Percentiles rank a stretch among this genome's conserved stretches.
phyloP scores from a whole-genome alignment of 805 yeast genomes.

The Metschnikowia kunwiensis region DNA sequence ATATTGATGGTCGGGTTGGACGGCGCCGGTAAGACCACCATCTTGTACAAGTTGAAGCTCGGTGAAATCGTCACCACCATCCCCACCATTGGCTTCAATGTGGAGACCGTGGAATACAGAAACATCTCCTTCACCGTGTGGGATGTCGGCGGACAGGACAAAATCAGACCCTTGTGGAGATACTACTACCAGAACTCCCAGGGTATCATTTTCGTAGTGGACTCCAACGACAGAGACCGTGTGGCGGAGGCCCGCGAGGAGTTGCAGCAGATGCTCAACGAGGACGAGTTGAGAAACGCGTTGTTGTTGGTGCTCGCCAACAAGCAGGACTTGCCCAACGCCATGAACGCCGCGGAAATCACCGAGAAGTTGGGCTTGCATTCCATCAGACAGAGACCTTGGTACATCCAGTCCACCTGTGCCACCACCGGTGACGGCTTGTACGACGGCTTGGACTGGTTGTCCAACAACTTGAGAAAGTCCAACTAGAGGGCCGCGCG shows the following conservation, averaged over 20 bases:
- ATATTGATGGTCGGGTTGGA: conserved; percentile 97
- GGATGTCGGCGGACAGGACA: conserved; percentile 99
- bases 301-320: conserved; percentile 93
- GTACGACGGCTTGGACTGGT: conserved; percentile 29
- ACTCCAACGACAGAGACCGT: conserved; percentile 97
- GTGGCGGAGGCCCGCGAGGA: conserved; percentile 97
- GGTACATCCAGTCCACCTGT: conserved; percentile 99
- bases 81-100: conserved; percentile 97
- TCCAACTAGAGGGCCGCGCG: conserved; percentile 10
- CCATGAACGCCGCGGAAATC: conserved; percentile 98
- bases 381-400: conserved; percentile 96
- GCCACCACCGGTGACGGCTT: conserved; percentile 98
- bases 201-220: conserved; percentile 97
- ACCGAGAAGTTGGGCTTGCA: conserved; percentile 96
- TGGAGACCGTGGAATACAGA: conserved; percentile 95
- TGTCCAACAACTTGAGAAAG: conserved; percentile 26
- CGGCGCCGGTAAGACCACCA: conserved; percentile 98
- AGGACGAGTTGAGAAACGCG: conserved; percentile 97
- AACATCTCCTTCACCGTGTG: conserved; percentile 95
- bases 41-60: conserved; percentile 87
- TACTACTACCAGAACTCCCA: conserved; percentile 98
- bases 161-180: conserved; percentile 98
- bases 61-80: conserved; percentile 96
- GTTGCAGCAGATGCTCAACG: conserved; percentile 96
- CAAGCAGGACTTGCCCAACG: conserved; percentile 98